phyloP scores from a whole-genome alignment of 139 green algal genomes.

The Pseudopediastrum boryanum region DNA sequence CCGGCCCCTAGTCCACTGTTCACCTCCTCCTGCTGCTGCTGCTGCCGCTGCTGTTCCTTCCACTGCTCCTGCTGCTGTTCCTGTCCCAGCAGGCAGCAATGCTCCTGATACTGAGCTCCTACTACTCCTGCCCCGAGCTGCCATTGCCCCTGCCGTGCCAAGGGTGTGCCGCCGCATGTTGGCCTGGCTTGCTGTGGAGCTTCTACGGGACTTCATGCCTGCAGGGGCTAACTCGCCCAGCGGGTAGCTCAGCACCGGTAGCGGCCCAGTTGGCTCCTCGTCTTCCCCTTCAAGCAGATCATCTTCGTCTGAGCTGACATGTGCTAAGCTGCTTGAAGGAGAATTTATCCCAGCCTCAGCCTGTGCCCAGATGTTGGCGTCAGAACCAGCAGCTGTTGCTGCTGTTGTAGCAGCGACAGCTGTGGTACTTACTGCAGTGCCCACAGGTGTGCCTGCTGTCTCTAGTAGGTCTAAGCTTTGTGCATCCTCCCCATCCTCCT shows the following conservation, averaged over 20 bases:
- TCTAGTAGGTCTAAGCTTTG: background rate
- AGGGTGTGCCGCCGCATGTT: background rate
- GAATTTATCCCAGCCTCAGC: too few species aligned
- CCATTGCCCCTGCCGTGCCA: background rate
- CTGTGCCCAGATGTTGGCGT: background rate
- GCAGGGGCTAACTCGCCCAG: background rate
- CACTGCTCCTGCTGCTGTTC: background rate
- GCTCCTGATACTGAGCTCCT: background rate
- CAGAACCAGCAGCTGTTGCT: background rate
- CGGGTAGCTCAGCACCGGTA: background rate
- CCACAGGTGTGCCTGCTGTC: background rate
- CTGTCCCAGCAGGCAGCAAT: background rate
- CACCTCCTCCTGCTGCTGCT: background rate
- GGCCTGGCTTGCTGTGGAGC: background rate
- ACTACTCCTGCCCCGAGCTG: background rate
- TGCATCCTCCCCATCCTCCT: background rate
- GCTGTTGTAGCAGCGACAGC: background rate
- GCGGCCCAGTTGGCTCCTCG: background rate
- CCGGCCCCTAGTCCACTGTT: too few species aligned
- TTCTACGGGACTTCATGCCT: background rate
- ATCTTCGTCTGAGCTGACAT: background rate
- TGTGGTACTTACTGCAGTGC: conserved; percentile 3
- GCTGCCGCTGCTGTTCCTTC: background rate
- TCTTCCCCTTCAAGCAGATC: too few species aligned
- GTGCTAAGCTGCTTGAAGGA: too few species aligned